Percentiles rank a stretch among this genome's conserved stretches.
phyloP scores from a whole-genome alignment of 2,329 filamentous ascomycete species.

The Stemphylium beticola region DNA sequence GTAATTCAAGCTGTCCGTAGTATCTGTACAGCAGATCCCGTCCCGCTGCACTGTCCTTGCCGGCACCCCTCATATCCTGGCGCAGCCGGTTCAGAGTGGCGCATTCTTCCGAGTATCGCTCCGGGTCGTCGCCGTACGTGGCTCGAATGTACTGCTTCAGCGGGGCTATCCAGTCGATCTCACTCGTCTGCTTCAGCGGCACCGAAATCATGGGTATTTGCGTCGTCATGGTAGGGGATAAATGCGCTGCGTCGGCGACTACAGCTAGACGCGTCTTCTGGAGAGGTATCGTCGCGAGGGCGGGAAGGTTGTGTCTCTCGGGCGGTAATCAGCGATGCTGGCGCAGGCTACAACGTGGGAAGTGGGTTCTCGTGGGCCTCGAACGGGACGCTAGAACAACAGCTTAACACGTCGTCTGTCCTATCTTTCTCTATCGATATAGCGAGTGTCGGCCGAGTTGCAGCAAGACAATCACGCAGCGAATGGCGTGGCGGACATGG shows the following conservation, averaged over 20 bases:
- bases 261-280: slow-evolving; percentile 23
- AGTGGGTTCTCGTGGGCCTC: slow-evolving; percentile 7
- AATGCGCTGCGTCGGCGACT: slow-evolving; percentile 6
- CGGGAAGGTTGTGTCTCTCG: background rate
- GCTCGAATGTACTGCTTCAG: slow-evolving; percentile 92
- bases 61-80: slow-evolving; percentile 97
- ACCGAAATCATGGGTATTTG: slow-evolving; percentile 91
- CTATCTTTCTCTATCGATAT: background rate
- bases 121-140: slow-evolving; percentile 95
- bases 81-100: slow-evolving; percentile 89
- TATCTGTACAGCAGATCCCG: slow-evolving; percentile 94
- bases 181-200: slow-evolving; percentile 91
- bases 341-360: slow-evolving; percentile 9
- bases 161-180: slow-evolving; percentile 96
- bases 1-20: slow-evolving; percentile 93
- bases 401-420: background rate
- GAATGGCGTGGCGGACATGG: slow-evolving; percentile 5
- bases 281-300: slow-evolving; percentile 19
- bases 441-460: background rate
- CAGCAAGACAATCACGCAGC: slow-evolving; percentile 4
- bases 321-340: slow-evolving; percentile 10
- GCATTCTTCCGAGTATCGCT: slow-evolving; percentile 95
- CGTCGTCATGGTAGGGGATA: slow-evolving; percentile 40
- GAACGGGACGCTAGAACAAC: slow-evolving; percentile 3
- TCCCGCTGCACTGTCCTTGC: slow-evolving; percentile 93